Conservation (phyloP, 2,329 filamentous ascomycete species). For the Fusarium coffeatum region DNA sequence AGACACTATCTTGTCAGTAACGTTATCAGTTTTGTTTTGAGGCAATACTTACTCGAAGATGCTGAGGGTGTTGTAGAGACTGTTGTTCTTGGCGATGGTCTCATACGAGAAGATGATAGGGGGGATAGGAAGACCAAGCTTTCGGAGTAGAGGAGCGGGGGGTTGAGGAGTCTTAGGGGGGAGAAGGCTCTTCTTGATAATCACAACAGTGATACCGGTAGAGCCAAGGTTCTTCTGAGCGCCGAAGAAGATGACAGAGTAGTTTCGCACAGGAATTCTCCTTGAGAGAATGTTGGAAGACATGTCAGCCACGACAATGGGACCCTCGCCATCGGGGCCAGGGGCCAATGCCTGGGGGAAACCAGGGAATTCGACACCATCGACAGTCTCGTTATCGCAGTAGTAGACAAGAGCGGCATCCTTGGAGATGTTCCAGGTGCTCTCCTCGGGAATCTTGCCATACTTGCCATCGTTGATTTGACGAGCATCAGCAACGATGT, state of each 20-base stretch:
- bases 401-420: conserved; percentile 83
- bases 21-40: neutral
- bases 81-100: conserved; percentile 90
- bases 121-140: conserved; percentile 79
- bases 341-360: conserved; percentile 74
- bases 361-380: conserved; percentile 89
- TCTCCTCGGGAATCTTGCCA: conserved; percentile 82
- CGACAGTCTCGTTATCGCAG: conserved; percentile 94
- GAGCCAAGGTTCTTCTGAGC: conserved; percentile 95
- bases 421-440: conserved; percentile 78
- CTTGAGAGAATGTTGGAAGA: conserved; percentile 91
- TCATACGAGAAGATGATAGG: conserved; percentile 87
- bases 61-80: conserved; percentile 93
- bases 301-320: conserved; percentile 92
- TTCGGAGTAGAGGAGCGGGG: conserved; percentile 74
- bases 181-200: conserved; percentile 84
- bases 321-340: conserved; percentile 69
- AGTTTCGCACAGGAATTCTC: conserved; percentile 80
- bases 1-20: conserved; percentile 69
- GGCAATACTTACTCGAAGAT: conserved; percentile 77
- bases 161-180: conserved; percentile 75
- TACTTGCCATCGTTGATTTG: conserved; percentile 82
- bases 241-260: conserved; percentile 87
- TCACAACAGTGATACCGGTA: conserved; percentile 86
- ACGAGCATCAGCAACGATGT: conserved; percentile 75